Evolutionary conservation across 2,329 filamentous ascomycete species (phyloP).

Genomic region (Exophiala phaeomuriformis): DNA sequence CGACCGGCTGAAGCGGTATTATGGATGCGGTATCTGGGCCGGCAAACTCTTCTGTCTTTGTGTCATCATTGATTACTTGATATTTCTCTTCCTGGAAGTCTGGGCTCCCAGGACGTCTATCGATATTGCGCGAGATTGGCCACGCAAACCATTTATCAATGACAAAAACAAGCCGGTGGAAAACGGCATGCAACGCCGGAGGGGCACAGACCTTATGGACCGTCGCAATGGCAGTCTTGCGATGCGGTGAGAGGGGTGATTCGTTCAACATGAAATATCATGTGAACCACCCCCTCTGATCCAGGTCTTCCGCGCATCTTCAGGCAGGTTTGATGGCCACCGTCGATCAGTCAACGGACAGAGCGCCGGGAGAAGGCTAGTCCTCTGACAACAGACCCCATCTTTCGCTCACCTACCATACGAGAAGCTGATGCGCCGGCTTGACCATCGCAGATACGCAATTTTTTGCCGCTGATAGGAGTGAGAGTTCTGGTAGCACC

Average conservation of each 20-base stretch:
- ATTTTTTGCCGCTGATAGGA: too few relatives aligned
- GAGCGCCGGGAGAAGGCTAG: too few relatives aligned
- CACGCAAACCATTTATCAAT: conserved; percentile 55
- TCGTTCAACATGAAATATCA: neutral
- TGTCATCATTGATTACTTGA: conserved; percentile 84
- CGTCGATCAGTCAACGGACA: too few relatives aligned
- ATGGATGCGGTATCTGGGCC: conserved; percentile 96
- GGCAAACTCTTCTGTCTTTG: conserved; percentile 95
- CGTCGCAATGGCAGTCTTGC: conserved; percentile 26
- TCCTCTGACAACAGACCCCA: too few relatives aligned
- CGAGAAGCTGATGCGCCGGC: too few relatives aligned
- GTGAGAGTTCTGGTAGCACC: too few relatives aligned
- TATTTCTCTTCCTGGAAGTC: conserved; percentile 82
- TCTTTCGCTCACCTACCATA: too few relatives aligned
- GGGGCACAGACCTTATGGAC: conserved; percentile 26
- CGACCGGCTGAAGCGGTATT: conserved; percentile 90
- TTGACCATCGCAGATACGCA: too few relatives aligned
- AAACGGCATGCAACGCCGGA: conserved; percentile 21
- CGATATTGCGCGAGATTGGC: conserved; percentile 87
- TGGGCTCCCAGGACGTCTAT: conserved; percentile 78
- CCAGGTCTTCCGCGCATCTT: too few relatives aligned
- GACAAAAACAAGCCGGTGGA: conserved; percentile 29
- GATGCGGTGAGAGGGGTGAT: conserved; percentile 13
- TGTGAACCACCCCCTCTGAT: too few relatives aligned
- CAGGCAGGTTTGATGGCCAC: too few relatives aligned